Evolutionary conservation across 176 grass and related monocot genomes (phyloP).

Genomic region (Avena atlantica): DNA sequence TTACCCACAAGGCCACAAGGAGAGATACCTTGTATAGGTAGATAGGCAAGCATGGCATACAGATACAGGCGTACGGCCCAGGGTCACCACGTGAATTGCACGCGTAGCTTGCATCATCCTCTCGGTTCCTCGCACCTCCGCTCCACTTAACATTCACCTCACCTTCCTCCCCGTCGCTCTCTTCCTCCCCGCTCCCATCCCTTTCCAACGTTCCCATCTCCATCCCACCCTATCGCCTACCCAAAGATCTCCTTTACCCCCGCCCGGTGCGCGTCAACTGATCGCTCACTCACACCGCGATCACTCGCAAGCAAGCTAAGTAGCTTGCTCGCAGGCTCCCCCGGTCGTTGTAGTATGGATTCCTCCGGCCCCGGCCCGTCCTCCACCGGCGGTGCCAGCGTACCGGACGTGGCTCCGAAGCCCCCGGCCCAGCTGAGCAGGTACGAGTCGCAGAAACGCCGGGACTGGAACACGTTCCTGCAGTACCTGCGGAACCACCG

Average conservation of each 20-base stretch:
- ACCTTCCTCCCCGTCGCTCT: slow-evolving; percentile 59
- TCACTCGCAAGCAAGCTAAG: not conserved
- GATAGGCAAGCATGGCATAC: too few relatives aligned
- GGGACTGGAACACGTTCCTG: slow-evolving; percentile 99
- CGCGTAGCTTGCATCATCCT: slow-evolving; percentile 37
- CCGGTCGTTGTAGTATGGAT: slow-evolving; percentile 34
- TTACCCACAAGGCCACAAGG: too few relatives aligned
- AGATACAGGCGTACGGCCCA: too few relatives aligned
- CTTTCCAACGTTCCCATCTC: slow-evolving; percentile 63
- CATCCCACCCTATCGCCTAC: slow-evolving; percentile 37
- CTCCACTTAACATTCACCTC: slow-evolving; percentile 52
- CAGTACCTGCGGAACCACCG: slow-evolving; percentile 97
- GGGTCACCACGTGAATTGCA: slow-evolving; percentile 56
- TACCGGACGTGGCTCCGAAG: slow-evolving; percentile 6
- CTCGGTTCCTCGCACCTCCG: slow-evolving; percentile 10
- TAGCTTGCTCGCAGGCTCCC: not conserved
- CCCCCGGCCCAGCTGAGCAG: slow-evolving; percentile 63
- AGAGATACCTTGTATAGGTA: too few relatives aligned
- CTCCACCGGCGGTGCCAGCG: not conserved
- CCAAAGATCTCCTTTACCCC: slow-evolving; percentile 40
- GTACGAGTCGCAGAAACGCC: slow-evolving; percentile 96
- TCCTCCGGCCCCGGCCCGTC: slow-evolving; percentile 43
- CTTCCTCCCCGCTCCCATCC: slow-evolving; percentile 51
- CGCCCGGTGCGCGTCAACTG: slow-evolving; percentile 45
- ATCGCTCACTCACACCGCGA: slow-evolving; percentile 28